Evolutionary conservation across 2,329 filamentous ascomycete genomes (phyloP).

Genomic region (Talaromyces sp.): DNA sequence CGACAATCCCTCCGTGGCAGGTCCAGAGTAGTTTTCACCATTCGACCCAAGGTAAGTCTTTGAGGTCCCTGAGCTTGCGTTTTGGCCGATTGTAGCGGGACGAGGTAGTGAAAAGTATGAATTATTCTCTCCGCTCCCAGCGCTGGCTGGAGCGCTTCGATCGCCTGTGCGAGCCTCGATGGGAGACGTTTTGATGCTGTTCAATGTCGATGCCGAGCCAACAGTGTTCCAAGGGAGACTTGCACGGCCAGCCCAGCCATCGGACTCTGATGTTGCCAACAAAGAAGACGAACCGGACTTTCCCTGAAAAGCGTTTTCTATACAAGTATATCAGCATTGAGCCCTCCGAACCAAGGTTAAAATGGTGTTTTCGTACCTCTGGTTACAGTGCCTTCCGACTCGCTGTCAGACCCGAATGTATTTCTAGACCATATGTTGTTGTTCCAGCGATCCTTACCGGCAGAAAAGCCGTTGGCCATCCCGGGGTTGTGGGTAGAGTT

Average conservation of each 20-base stretch:
- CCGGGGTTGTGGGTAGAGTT: constrained; percentile 37
- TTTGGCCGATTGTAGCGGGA: constrained; percentile 45
- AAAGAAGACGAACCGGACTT: constrained; percentile 68
- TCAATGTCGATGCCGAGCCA: constrained; percentile 46
- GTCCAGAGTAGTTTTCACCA: constrained; percentile 33
- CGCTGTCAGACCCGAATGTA: constrained; percentile 44
- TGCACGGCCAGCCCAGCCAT: constrained; percentile 55
- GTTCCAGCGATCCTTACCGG: constrained; percentile 43
- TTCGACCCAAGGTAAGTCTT: constrained; percentile 34
- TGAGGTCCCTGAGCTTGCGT: constrained; percentile 28
- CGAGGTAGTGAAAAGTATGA: constrained; percentile 48
- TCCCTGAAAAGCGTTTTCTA: constrained; percentile 43
- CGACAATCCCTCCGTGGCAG: constrained; percentile 30
- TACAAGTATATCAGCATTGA: background rate
- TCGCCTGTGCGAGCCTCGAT: constrained; percentile 52
- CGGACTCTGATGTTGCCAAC: constrained; percentile 64
- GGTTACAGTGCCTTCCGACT: constrained; percentile 45
- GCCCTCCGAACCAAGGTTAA: background rate
- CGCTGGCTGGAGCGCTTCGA: constrained; percentile 35
- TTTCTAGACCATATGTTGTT: constrained; percentile 53
- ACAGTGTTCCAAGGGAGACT: constrained; percentile 58
- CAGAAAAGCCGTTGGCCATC: constrained; percentile 44
- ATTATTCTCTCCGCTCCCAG: constrained; percentile 44
- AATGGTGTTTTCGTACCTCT: constrained; percentile 42
- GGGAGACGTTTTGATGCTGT: constrained; percentile 56